phyloP scores from a whole-genome alignment of 2,329 filamentous ascomycete species.

The Calonectria pseudoreteaudii region DNA sequence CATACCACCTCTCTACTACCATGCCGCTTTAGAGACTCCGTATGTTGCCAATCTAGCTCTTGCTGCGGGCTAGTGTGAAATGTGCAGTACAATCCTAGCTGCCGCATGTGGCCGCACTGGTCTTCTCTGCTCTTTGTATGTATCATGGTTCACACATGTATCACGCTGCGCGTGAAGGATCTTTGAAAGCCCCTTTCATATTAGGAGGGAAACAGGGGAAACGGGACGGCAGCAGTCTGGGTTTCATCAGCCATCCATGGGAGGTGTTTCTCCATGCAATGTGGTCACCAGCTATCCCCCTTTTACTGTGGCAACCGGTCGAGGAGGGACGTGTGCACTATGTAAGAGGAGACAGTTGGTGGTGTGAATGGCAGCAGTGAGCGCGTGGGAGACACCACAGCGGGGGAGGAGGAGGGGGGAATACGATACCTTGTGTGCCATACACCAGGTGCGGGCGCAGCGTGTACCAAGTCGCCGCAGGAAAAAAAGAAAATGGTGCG shows the following conservation, averaged over 20 bases:
- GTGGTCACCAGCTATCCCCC: conserved; percentile 11
- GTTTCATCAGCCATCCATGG: conserved; percentile 34
- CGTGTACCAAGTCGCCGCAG: conserved; percentile 34
- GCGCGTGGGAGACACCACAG: not conserved
- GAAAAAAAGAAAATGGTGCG: conserved; percentile 29
- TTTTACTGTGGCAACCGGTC: conserved; percentile 18
- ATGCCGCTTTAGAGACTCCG: conserved; percentile 8
- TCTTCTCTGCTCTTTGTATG: conserved; percentile 22
- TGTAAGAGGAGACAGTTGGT: not conserved
- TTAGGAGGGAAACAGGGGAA: conserved; percentile 7
- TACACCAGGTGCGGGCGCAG: conserved; percentile 41
- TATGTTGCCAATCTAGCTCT: conserved; percentile 9
- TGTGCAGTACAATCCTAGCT: conserved; percentile 37
- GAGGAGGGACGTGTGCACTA: conserved; percentile 1
- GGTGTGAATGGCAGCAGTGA: conserved; percentile 4
- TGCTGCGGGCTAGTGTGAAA: conserved; percentile 15
- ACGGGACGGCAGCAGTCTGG: conserved; percentile 29
- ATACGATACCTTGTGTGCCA: conserved; percentile 38
- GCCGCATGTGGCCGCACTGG: conserved; percentile 26
- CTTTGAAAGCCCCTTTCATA: conserved; percentile 24
- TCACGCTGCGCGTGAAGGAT: conserved; percentile 26
- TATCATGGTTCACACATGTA: conserved; percentile 26
- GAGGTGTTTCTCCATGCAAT: conserved; percentile 15
- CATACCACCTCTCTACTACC: conserved; percentile 24
- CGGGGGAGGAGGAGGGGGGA: not conserved